Percentiles rank a stretch among this genome's conserved stretches.
Evolutionary conservation across 257 asterid genomes (phyloP).

Genomic region (Solanum medicagineum): DNA sequence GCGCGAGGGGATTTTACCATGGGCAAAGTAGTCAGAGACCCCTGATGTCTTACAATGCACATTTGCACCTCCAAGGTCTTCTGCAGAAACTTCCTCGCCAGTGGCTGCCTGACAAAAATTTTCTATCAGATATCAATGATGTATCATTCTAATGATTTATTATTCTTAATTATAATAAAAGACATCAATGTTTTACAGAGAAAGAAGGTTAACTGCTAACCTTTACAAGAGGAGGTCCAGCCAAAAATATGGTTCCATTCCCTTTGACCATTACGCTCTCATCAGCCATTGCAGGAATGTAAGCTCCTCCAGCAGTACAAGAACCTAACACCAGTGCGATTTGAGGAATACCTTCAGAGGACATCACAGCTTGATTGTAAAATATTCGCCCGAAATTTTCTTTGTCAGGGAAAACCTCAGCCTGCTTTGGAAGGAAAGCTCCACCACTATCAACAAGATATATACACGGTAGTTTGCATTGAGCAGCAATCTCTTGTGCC

Average conservation of each 20-base stretch:
- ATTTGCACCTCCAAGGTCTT: constrained; percentile 94
- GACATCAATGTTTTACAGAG: background rate
- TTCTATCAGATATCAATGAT: background rate
- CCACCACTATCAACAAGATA: constrained; percentile 99
- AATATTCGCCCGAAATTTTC: constrained; percentile 94
- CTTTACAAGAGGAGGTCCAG: constrained; percentile 99
- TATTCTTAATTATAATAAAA: background rate
- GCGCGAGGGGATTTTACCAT: constrained; percentile 26
- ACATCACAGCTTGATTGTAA: constrained; percentile 90
- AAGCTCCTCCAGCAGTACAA: constrained; percentile 99
- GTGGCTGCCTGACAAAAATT: constrained; percentile 81
- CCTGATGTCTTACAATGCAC: constrained; percentile 96
- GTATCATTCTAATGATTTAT: background rate
- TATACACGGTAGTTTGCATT: constrained; percentile 76
- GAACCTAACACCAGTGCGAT: constrained; percentile 92
- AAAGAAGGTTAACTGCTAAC: constrained; percentile 19
- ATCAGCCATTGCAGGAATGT: constrained; percentile 99
- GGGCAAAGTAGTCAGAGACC: constrained; percentile 96
- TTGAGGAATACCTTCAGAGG: constrained; percentile 91
- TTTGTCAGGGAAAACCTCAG: constrained; percentile 93
- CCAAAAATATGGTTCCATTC: constrained; percentile 94
- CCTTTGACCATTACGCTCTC: constrained; percentile 99
- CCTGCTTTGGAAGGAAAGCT: constrained; percentile 97
- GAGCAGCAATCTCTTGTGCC: constrained; percentile 95
- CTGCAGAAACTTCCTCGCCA: constrained; percentile 95